Conservation (phyloP, 2,329 filamentous ascomycete genomes). For the Dactylellina leptospora region DNA sequence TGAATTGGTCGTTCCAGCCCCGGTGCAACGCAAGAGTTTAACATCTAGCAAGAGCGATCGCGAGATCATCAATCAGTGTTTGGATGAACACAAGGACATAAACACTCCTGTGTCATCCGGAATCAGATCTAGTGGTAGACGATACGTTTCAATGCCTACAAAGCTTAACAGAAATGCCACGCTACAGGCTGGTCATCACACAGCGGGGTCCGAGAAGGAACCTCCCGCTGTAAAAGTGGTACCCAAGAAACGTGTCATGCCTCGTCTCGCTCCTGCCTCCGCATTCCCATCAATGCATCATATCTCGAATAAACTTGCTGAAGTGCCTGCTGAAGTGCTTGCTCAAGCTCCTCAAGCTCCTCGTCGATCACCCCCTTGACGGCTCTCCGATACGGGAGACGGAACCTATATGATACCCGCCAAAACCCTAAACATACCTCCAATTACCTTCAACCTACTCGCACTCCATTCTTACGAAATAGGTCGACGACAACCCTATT, state of each 20-base stretch:
- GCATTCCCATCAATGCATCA: too few relatives aligned
- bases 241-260: neutral
- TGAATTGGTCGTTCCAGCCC: slow-evolving; percentile 16
- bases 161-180: slow-evolving; percentile 22
- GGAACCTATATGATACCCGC: too few relatives aligned
- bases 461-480: neutral
- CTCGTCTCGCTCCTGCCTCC: slow-evolving; percentile 11
- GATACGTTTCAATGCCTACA: slow-evolving; percentile 29
- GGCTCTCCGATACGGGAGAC: too few relatives aligned
- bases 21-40: neutral
- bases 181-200: neutral
- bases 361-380: too few relatives aligned
- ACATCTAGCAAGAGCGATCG: slow-evolving; percentile 29
- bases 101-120: slow-evolving; percentile 16
- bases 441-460: neutral
- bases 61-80: slow-evolving; percentile 37
- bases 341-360: too few relatives aligned
- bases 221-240: neutral
- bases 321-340: too few relatives aligned
- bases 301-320: too few relatives aligned
- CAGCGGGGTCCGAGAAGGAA: slow-evolving; percentile 10
- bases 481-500: slow-evolving; percentile 3
- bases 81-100: slow-evolving; percentile 17
- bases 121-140: slow-evolving; percentile 16
- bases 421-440: too few relatives aligned